Percentiles rank a stretch among this genome's conserved stretches.
phyloP scores from a whole-genome alignment of 2,329 filamentous ascomycete genomes.

The Diplodia scrobiculata region DNA sequence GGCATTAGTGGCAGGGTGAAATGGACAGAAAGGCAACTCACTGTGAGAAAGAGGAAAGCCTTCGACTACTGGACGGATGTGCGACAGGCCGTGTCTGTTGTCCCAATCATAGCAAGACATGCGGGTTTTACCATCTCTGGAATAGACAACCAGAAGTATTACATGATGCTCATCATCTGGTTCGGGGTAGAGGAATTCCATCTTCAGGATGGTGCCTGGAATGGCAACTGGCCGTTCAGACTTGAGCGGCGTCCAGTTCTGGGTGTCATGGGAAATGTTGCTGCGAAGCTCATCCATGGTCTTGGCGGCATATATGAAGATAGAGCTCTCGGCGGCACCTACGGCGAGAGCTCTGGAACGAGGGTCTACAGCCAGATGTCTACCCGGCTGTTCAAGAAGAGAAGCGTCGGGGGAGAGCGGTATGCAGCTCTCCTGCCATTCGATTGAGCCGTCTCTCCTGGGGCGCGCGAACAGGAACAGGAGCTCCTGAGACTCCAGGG shows the following conservation, averaged over 20 bases:
- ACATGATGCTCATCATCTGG: conserved; percentile 68
- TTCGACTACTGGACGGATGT: conserved; percentile 26
- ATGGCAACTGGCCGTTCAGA: conserved; percentile 54
- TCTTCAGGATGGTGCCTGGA: conserved; percentile 75
- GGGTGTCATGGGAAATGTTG: conserved; percentile 51
- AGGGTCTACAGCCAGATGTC: conserved; percentile 76
- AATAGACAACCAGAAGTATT: conserved; percentile 69
- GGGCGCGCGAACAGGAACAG: conserved; percentile 72
- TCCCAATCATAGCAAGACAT: conserved; percentile 58
- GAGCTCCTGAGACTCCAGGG: conserved; percentile 71
- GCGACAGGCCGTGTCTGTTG: conserved; percentile 46
- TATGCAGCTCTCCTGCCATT: conserved; percentile 64
- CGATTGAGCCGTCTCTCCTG: conserved; percentile 48
- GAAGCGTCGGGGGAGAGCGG: conserved; percentile 61
- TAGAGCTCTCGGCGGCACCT: conserved; percentile 67
- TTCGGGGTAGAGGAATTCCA: conserved; percentile 80
- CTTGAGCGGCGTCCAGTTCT: conserved; percentile 62
- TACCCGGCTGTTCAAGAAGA: conserved; percentile 58
- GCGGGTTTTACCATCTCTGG: conserved; percentile 49
- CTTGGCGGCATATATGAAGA: conserved; percentile 72
- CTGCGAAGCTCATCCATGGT: conserved; percentile 55
- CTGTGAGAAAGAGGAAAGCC: conserved; percentile 19
- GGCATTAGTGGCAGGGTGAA: background rate
- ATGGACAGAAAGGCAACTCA: conserved; percentile 29
- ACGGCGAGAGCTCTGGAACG: conserved; percentile 66